Conservation (phyloP, 2,329 filamentous ascomycete species). For the Clathrospora elynae region DNA sequence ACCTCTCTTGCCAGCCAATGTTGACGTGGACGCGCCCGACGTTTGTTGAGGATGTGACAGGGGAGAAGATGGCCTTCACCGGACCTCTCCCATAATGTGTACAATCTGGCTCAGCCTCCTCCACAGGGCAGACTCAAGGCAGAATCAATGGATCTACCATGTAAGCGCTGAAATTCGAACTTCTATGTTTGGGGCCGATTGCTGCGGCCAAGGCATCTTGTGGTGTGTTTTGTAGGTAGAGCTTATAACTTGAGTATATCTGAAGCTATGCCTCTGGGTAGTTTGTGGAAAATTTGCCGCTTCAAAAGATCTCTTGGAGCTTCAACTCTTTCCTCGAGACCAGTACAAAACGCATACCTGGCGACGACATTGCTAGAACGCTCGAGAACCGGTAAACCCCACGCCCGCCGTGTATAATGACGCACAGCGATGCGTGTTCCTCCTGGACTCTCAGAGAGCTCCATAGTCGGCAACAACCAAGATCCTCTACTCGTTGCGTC, state of each 20-base stretch:
- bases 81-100: neutral
- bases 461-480: neutral
- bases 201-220: neutral
- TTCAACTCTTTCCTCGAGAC: neutral
- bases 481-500: no score
- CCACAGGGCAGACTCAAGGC: constrained; percentile 5
- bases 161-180: no score
- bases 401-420: neutral
- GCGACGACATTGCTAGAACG: neutral
- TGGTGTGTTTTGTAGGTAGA: neutral
- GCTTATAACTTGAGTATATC: neutral
- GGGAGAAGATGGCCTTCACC: neutral
- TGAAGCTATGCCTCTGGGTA: neutral
- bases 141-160: neutral
- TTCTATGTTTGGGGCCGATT: no score
- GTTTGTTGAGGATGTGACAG: neutral
- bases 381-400: constrained; percentile 2
- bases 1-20: neutral
- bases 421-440: constrained; percentile 5
- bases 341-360: neutral
- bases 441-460: constrained; percentile 3
- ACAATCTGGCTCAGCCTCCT: neutral
- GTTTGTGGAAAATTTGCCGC: neutral
- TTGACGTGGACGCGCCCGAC: neutral
- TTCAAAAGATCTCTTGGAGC: no score